Conservation (phyloP, 2,329 filamentous ascomycete genomes). For the Fusarium caatingaense region DNA sequence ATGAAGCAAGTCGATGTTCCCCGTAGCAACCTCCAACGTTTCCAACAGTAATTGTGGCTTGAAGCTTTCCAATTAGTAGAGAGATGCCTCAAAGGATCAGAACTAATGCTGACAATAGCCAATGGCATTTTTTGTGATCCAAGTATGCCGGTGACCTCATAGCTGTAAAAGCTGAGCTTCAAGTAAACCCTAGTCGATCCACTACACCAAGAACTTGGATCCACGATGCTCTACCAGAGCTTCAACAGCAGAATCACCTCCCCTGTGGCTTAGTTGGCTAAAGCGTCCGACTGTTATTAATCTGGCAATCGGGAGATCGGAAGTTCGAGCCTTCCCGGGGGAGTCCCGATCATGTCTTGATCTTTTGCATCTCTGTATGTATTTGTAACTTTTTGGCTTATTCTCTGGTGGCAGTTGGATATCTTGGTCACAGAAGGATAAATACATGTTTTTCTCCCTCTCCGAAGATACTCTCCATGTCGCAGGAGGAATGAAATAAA, state of each 20-base stretch:
- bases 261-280: conserved; percentile 44
- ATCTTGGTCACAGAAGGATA: neutral
- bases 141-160: neutral
- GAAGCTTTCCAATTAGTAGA: neutral
- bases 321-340: conserved; percentile 48
- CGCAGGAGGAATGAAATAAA: neutral
- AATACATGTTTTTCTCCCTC: neutral
- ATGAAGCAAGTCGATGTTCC: neutral
- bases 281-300: conserved; percentile 41
- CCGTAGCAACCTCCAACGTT: neutral
- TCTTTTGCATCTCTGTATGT: neutral
- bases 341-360: conserved; percentile 16
- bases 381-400: neutral
- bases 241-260: conserved; percentile 5
- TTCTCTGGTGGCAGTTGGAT: neutral
- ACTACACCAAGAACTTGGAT: conserved; percentile 3
- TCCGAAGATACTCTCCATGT: neutral
- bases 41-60: neutral
- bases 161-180: neutral
- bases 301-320: conserved; percentile 45
- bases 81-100: neutral
- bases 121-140: neutral
- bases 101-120: neutral
- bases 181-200: conserved; percentile 1
- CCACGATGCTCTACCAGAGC: neutral